phyloP scores from a whole-genome alignment of 768 basidiomycete genomes.

The Lentinula edodes region DNA sequence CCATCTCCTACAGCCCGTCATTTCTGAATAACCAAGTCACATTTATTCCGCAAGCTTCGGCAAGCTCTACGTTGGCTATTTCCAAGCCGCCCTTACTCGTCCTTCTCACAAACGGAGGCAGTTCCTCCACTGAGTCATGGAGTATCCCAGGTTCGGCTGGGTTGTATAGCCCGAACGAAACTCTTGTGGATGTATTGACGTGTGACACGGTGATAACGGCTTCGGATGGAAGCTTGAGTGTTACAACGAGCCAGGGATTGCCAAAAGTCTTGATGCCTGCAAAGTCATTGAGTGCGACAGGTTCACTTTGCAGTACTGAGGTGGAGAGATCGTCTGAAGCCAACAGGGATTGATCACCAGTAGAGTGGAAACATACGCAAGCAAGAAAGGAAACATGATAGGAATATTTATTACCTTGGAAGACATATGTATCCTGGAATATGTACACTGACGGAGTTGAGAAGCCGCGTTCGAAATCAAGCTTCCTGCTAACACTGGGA shows the following conservation, averaged over 20 bases:
- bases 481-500: no score
- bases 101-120: conserved; percentile 48
- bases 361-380: no score
- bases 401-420: no score
- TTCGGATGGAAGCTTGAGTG: conserved; percentile 33
- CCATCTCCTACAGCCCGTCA: conserved; percentile 32
- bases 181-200: conserved; percentile 47
- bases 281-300: conserved; percentile 12
- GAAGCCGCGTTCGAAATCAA: no score
- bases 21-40: conserved; percentile 47
- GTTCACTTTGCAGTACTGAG: conserved; percentile 8
- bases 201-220: conserved; percentile 35
- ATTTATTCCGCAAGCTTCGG: conserved; percentile 32
- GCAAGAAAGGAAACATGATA: no score
- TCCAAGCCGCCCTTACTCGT: conserved; percentile 53
- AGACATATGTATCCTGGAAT: no score
- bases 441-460: no score
- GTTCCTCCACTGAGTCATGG: conserved; percentile 19
- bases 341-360: no score
- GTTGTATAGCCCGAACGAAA: conserved; percentile 33
- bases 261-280: conserved; percentile 32
- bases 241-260: conserved; percentile 35
- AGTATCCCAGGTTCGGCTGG: conserved; percentile 28
- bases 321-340: background rate
- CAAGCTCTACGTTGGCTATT: conserved; percentile 33